Conservation (phyloP, 202 grass and related monocot species). For the Zoysia matrella region DNA sequence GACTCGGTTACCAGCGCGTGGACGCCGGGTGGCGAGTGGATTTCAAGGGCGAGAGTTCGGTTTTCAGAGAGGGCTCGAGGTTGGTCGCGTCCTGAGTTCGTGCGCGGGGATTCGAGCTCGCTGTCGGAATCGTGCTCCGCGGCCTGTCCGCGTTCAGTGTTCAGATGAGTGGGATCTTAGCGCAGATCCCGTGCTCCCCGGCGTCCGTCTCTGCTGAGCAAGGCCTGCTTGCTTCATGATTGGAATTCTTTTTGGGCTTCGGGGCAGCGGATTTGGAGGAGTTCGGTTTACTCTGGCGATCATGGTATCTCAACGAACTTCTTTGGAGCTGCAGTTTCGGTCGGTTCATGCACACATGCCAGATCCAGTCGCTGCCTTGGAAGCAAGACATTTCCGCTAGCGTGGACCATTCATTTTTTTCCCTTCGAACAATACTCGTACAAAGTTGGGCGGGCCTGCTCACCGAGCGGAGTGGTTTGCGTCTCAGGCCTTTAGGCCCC, state of each 20-base stretch:
- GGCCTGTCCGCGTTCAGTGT: conserved; percentile 19
- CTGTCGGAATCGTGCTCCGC: background rate
- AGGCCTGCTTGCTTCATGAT: conserved; percentile 14
- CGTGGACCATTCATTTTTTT: too few relatives aligned
- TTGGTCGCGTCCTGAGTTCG: background rate
- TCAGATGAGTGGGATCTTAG: background rate
- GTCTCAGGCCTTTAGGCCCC: too few relatives aligned
- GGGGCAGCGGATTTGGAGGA: background rate
- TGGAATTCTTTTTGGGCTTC: background rate
- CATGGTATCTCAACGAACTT: background rate
- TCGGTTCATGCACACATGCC: background rate
- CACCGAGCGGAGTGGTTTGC: too few relatives aligned
- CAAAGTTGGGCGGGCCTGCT: too few relatives aligned
- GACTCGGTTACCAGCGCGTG: too few relatives aligned
- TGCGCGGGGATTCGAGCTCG: conserved; percentile 24
- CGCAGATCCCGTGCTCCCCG: conserved; percentile 26
- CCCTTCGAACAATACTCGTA: too few relatives aligned
- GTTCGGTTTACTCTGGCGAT: background rate
- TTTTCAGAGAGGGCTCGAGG: background rate
- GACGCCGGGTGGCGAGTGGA: background rate
- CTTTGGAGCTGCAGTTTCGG: background rate
- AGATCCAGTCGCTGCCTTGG: too few relatives aligned
- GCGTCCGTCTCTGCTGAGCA: background rate
- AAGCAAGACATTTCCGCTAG: too few relatives aligned
- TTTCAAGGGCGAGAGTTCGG: background rate